These are phyloP conservation scores for Limtongia smithiae DNA, from an alignment of 805 yeast species.

Conservation along the genomic window DNA sequence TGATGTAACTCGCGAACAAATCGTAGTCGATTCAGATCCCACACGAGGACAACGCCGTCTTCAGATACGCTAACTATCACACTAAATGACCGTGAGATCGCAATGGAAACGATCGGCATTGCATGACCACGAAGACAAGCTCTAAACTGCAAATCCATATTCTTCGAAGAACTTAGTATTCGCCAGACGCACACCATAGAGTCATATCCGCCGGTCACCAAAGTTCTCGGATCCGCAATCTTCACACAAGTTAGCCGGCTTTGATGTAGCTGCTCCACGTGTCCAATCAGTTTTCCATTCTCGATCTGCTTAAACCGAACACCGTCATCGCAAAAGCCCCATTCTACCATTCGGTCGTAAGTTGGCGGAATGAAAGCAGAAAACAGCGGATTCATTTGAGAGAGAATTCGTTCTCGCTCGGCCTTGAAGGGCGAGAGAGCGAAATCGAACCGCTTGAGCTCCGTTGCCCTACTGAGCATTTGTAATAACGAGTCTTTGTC, in stretches of 20 bases:
- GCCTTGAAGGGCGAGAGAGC: slow-evolving; percentile 13
- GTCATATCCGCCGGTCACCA: slow-evolving; percentile 28
- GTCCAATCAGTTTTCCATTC: slow-evolving; percentile 28
- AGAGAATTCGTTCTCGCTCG: slow-evolving; percentile 18
- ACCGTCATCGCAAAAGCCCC: slow-evolving; percentile 30
- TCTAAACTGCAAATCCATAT: slow-evolving; percentile 23
- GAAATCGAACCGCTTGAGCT: slow-evolving; percentile 14
- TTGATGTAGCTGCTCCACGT: slow-evolving; percentile 26
- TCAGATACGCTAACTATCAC: slow-evolving; percentile 53
- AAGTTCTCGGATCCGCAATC: slow-evolving; percentile 26
- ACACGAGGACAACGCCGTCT: slow-evolving; percentile 53
- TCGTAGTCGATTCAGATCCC: slow-evolving; percentile 60
- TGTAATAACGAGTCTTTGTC: slow-evolving; percentile 19
- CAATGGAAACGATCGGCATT: slow-evolving; percentile 45
- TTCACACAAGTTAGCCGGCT: slow-evolving; percentile 22
- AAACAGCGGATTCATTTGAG: slow-evolving; percentile 20
- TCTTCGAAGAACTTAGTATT: slow-evolving; percentile 27
- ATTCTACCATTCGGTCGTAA: slow-evolving; percentile 28
- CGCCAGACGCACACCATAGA: slow-evolving; percentile 41
- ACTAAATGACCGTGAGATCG: slow-evolving; percentile 52
- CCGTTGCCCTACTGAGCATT: slow-evolving; percentile 19
- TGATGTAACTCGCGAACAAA: slow-evolving; percentile 43
- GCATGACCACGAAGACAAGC: slow-evolving; percentile 57
- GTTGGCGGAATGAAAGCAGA: slow-evolving; percentile 24
- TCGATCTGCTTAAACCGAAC: slow-evolving; percentile 28